Base-by-base conservation (phyloP, 2,329 filamentous ascomycete genomes). In the Tolypocladium pustulatum region DNA sequence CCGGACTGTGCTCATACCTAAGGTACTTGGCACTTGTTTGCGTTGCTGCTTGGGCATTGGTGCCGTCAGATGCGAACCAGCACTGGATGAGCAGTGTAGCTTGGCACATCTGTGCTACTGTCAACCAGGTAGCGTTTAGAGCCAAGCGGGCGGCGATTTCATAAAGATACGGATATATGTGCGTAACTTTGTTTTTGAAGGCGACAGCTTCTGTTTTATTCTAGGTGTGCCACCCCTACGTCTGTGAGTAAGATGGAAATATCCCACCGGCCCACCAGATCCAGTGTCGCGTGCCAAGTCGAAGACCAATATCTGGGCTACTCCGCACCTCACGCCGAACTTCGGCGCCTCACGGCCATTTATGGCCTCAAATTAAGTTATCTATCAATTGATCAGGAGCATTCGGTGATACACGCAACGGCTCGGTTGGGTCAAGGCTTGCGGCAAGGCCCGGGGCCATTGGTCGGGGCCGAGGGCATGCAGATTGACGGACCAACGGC, bases 401-500 rank as follows among this genome's bases (percentile, higher is more conserved):
- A 30, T 20, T 51, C n/a, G 46, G 27, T 32, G 46, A 34, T 34
- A 12, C 9, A 52, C 49, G 30, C 27, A 12, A 32, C 4, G 27
- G 49, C 22, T 20, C 17, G 17, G 27, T 12, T 20, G 10, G 27
- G 49, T 51, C 46, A 32, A 32, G 46, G 17, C 46, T 20, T 17
- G 27, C 25, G 25, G 25, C 15, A 51, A 8, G 1, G 46, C 46
- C 46, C 15, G 25, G 9, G 7, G 7, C 15, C 25, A 55, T 55
- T 55, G 53, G 53, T 9, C 38, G 12, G 53, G 7, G 15, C n/a
- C 37, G 15, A 27, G 36, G 32, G 15, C 53, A 6, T 55, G 37
- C 54, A 41, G 54, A 55, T 55, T 55, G 54, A 55, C 54, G 54
- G 54, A 55, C 37, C 25, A 37, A n/a, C 41, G 54, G 37, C 54